Base-by-base conservation (phyloP, 139 green algal genomes). In the Tetraselmis chui region DNA sequence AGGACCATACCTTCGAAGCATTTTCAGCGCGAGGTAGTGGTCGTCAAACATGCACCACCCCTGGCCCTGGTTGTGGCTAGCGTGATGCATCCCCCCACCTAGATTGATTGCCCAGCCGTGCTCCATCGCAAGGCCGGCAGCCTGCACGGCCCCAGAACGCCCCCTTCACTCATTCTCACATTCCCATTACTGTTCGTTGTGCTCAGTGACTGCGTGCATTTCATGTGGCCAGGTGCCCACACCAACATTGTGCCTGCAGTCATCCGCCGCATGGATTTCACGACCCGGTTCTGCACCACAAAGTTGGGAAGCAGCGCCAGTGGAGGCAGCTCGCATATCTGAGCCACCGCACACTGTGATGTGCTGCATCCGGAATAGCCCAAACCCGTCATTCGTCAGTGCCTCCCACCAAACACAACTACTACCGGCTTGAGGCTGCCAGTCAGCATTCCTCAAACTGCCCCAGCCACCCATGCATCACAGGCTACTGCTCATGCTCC, bases 21-120 rank as follows among this genome's bases (percentile, higher is more conserved):
- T 82, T 27, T 85, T 79, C 22, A 95, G 28, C 0, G 90, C 92
- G 30, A 95, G 77, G 2, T 80, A 83, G 5, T 94, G 86, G 82
- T 97, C 93, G 45, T 85, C 86, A 83, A 93, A 97, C 0, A 88
- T 83, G 79, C 92, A 97, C 92, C 90, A 90, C 30, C 78, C 81
- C 25, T 59, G 59, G 1, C 88, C 87, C 31, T 86, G 59, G 25
- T 87, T 80, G 28, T 59, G 76, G 30, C 78, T 78, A 1, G 92
- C 93, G 77, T 97, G 93, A 79, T 95, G 92, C 91, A 96, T 94
- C 79, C 93, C 93, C 24, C 93, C 92, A 1, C 93, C 93, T 1
- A 97, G 2, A 78, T 97, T 96, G 31, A 97, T 84, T 0, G 92
- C 87, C 92, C 92, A 97, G n/a, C 93, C 93, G 2, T 81, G 81